Conservation (phyloP, 2,329 filamentous ascomycete species). For the Ceratocystis albifundus region DNA sequence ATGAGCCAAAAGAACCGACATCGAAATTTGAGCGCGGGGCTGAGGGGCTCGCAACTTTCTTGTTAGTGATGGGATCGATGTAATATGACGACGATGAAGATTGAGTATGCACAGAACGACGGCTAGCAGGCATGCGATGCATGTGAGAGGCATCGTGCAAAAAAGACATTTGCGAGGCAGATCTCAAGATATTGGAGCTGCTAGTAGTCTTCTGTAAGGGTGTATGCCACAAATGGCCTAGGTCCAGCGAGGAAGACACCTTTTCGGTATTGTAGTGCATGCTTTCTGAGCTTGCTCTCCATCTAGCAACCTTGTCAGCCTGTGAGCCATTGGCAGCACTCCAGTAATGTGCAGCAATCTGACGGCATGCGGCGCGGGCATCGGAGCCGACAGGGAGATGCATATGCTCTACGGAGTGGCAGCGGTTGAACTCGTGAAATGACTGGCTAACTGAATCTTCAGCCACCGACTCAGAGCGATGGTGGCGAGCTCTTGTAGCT, state of each 20-base stretch:
- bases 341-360: slow-evolving; percentile 23
- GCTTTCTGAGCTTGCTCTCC: slow-evolving; percentile 23
- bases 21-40: slow-evolving; percentile 8
- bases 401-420: slow-evolving; percentile 20
- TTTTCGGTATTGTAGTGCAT: slow-evolving; percentile 19
- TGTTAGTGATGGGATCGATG: slow-evolving; percentile 10
- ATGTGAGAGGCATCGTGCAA: slow-evolving; percentile 13
- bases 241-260: slow-evolving; percentile 11
- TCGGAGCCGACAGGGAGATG: slow-evolving; percentile 22
- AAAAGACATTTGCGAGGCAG: slow-evolving; percentile 21
- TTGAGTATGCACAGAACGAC: slow-evolving; percentile 17
- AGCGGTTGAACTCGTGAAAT: slow-evolving; percentile 7
- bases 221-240: slow-evolving; percentile 21
- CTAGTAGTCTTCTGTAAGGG: slow-evolving; percentile 21
- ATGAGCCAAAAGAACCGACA: slow-evolving; percentile 28
- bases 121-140: slow-evolving; percentile 14
- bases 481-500: slow-evolving; percentile 21
- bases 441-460: slow-evolving; percentile 12
- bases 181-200: slow-evolving; percentile 17
- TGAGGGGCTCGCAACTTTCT: neutral
- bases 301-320: slow-evolving; percentile 20
- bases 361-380: slow-evolving; percentile 20
- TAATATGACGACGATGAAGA: slow-evolving; percentile 6
- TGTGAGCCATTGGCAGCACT: slow-evolving; percentile 21
- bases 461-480: slow-evolving; percentile 14